Evolutionary conservation across 2,329 filamentous ascomycete genomes (phyloP).

Genomic region (Microcyclospora tardicrescens): DNA sequence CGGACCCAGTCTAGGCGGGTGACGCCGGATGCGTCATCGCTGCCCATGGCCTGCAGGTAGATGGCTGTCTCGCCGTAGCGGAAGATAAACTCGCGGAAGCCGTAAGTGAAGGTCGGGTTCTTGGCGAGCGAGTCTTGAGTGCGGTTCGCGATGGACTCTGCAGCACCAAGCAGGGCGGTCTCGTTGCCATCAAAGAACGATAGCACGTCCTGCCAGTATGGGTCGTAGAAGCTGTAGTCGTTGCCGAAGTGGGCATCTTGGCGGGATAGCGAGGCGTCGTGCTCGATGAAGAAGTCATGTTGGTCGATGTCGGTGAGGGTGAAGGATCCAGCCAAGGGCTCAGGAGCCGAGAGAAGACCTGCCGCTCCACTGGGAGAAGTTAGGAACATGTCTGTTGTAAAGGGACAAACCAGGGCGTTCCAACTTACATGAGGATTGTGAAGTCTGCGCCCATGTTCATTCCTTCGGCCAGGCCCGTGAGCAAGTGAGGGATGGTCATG

Average conservation of each 20-base stretch:
- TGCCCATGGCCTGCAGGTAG: slow-evolving; percentile 25
- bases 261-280: slow-evolving; percentile 24
- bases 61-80: slow-evolving; percentile 27
- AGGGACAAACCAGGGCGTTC: too few species aligned
- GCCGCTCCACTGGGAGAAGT: slow-evolving; percentile 7
- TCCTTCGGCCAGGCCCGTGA: slow-evolving; percentile 15
- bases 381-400: too few species aligned
- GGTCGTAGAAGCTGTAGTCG: slow-evolving; percentile 23
- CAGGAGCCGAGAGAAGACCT: slow-evolving; percentile 12
- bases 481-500: slow-evolving; percentile 15
- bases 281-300: slow-evolving; percentile 26
- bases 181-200: slow-evolving; percentile 14
- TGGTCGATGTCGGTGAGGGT: slow-evolving; percentile 13
- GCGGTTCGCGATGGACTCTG: slow-evolving; percentile 17
- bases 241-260: slow-evolving; percentile 24
- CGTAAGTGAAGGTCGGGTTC: slow-evolving; percentile 24
- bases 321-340: slow-evolving; percentile 11
- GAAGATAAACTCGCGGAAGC: slow-evolving; percentile 20
- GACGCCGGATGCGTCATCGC: slow-evolving; percentile 20
- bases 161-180: slow-evolving; percentile 17
- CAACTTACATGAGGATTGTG: slow-evolving; percentile 9
- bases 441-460: slow-evolving; percentile 19
- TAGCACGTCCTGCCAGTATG: slow-evolving; percentile 20
- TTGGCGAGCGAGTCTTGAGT: slow-evolving; percentile 13
- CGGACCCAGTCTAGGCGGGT: slow-evolving; percentile 23